Evolutionary conservation across 805 yeast species (phyloP).

Genomic region (Yarrowia phangngaensis): DNA sequence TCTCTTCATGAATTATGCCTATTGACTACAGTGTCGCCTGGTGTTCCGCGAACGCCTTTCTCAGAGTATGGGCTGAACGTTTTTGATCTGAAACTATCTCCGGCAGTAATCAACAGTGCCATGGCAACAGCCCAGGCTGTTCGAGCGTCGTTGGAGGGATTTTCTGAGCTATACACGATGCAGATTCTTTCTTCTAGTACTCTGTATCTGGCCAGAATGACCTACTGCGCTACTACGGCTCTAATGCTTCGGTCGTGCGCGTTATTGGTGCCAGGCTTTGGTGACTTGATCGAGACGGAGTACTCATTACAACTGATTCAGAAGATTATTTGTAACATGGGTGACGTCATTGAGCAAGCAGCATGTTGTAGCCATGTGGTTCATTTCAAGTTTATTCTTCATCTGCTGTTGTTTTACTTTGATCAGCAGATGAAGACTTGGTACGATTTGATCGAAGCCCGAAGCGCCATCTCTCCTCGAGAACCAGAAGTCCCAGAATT

Average conservation of each 20-base stretch:
- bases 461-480: conserved; percentile 9
- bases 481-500: conserved; percentile 5
- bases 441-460: conserved; percentile 24
- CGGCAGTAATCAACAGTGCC: conserved; percentile 35
- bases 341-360: conserved; percentile 31
- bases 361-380: conserved; percentile 37
- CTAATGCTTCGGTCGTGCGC: conserved; percentile 38
- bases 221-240: conserved; percentile 36
- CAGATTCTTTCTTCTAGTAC: conserved; percentile 55
- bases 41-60: conserved; percentile 39
- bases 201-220: conserved; percentile 35
- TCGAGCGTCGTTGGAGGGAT: conserved; percentile 31
- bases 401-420: conserved; percentile 38
- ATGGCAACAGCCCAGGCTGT: conserved; percentile 33
- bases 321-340: conserved; percentile 29
- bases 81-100: conserved; percentile 30
- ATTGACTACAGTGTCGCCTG: conserved; percentile 31
- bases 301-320: conserved; percentile 6
- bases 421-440: conserved; percentile 33
- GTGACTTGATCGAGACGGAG: conserved; percentile 28
- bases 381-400: conserved; percentile 36
- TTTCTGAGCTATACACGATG: conserved; percentile 37
- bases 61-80: conserved; percentile 38
- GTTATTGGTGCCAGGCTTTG: conserved; percentile 34
- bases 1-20: conserved; percentile 42